These are phyloP conservation scores for Aspergillus jensenii DNA, from an alignment of 2,329 filamentous ascomycete species.

Conservation along the genomic window DNA sequence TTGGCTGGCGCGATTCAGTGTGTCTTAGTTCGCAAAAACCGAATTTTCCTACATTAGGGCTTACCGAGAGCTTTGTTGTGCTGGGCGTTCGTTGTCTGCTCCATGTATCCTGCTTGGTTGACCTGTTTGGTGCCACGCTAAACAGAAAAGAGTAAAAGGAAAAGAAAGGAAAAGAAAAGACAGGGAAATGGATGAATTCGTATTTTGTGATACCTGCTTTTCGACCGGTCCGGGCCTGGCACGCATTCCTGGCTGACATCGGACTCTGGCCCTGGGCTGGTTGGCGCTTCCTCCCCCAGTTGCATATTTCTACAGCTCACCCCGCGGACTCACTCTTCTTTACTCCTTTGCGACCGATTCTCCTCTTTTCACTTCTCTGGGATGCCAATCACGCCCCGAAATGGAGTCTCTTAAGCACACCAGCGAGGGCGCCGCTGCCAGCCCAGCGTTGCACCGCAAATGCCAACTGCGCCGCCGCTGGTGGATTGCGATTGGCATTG, in stretches of 20 bases:
- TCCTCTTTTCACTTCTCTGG: background rate
- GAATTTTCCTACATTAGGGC: background rate
- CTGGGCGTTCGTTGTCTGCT: background rate
- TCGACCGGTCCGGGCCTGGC: background rate
- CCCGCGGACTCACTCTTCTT: background rate
- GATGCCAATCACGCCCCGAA: background rate
- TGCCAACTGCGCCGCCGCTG: slow-evolving; percentile 12
- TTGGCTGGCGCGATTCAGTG: background rate
- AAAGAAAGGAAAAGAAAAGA: background rate
- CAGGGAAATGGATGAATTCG: background rate
- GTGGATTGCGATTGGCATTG: slow-evolving; percentile 12
- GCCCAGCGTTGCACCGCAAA: slow-evolving; percentile 5
- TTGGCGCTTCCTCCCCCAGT: too few relatives aligned
- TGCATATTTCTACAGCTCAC: background rate
- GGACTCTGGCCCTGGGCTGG: background rate
- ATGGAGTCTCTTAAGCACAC: slow-evolving; percentile 12
- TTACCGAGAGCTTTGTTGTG: background rate
- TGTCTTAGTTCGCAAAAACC: background rate
- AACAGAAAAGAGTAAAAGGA: background rate
- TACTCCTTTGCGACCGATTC: background rate
- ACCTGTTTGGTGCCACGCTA: background rate
- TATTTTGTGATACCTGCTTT: background rate
- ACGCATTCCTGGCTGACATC: background rate
- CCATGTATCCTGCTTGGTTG: background rate
- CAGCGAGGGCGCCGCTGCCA: background rate